These are phyloP conservation scores for Terfezia claveryi DNA, from an alignment of 495 filamentous ascomycete genomes.

Conservation along the genomic window DNA sequence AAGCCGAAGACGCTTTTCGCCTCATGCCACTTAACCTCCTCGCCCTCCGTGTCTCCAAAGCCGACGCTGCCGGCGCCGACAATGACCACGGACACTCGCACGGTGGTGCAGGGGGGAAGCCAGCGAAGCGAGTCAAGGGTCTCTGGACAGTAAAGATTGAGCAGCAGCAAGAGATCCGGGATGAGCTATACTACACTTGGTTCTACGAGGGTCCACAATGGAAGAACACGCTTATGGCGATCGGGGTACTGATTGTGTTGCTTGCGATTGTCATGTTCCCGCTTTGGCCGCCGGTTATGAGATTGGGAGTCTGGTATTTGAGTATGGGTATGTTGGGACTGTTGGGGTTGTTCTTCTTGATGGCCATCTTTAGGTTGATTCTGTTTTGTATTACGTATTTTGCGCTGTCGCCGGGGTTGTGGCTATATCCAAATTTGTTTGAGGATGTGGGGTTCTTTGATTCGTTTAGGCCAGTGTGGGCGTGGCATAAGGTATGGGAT, in stretches of 20 bases:
- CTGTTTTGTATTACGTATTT: slow-evolving; percentile 90
- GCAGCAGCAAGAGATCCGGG: slow-evolving; percentile 78
- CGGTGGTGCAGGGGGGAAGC: slow-evolving; percentile 21
- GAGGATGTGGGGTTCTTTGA: slow-evolving; percentile 98
- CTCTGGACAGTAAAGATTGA: slow-evolving; percentile 93
- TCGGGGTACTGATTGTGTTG: slow-evolving; percentile 54
- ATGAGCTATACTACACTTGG: slow-evolving; percentile 92
- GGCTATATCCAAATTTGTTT: slow-evolving; percentile 95
- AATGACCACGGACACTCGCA: slow-evolving; percentile 53
- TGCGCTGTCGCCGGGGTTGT: slow-evolving; percentile 61
- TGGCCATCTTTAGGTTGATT: slow-evolving; percentile 90
- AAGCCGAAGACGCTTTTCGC: slow-evolving; percentile 83
- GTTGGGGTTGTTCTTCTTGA: slow-evolving; percentile 85
- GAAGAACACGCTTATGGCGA: slow-evolving; percentile 79
- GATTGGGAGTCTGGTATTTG: slow-evolving; percentile 92
- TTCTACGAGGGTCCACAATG: slow-evolving; percentile 86
- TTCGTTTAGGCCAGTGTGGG: slow-evolving; percentile 90
- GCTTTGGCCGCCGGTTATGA: slow-evolving; percentile 77
- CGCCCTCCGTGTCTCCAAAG: slow-evolving; percentile 70
- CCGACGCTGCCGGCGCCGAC: slow-evolving; percentile 40
- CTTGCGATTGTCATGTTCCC: slow-evolving; percentile 87
- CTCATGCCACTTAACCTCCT: slow-evolving; percentile 88
- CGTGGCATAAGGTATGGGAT: slow-evolving; percentile 76
- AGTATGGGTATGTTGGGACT: slow-evolving; percentile 85
- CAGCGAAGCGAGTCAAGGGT: slow-evolving; percentile 73